Percentiles rank a stretch among this genome's conserved stretches.
These are phyloP conservation scores for Colletotrichum cuscutae DNA, from an alignment of 2,329 filamentous ascomycete genomes.

Conservation along the genomic window DNA sequence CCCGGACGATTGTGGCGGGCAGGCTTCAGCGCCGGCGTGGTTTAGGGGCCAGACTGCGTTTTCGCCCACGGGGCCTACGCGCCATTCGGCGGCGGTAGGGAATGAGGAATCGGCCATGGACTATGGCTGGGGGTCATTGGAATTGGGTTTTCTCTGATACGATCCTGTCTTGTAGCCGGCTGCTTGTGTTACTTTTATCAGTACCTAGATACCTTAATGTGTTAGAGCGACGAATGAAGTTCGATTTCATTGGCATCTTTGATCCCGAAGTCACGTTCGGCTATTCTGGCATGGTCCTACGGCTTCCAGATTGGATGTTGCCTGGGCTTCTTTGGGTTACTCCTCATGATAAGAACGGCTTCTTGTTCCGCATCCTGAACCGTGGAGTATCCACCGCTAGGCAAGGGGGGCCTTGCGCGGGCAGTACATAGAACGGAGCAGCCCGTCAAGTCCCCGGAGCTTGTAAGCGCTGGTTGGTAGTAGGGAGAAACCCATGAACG, in stretches of 20 bases:
- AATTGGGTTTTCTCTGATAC: conserved; percentile 33
- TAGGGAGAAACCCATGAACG: no score
- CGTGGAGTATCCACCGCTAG: not conserved
- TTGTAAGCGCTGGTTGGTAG: no score
- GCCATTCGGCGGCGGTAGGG: conserved; percentile 18
- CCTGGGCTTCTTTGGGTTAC: not conserved
- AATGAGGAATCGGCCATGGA: conserved; percentile 28
- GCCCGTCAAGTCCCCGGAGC: no score
- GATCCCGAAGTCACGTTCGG: not conserved
- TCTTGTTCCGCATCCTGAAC: not conserved
- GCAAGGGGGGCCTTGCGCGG: not conserved
- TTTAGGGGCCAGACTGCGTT: conserved; percentile 24
- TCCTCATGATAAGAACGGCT: not conserved
- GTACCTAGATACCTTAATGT: not conserved
- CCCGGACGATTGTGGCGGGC: conserved; percentile 30
- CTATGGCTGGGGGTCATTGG: conserved; percentile 32
- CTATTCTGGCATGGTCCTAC: not conserved
- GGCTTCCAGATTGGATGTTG: not conserved
- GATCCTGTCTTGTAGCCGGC: not conserved
- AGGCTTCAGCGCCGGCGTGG: not conserved
- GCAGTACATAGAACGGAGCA: not conserved
- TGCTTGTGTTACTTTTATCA: not conserved
- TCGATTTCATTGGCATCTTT: not conserved
- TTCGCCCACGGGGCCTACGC: conserved; percentile 29
- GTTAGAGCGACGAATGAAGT: not conserved